phyloP scores from a whole-genome alignment of 345 rosid species.

The Arabis alpina region DNA sequence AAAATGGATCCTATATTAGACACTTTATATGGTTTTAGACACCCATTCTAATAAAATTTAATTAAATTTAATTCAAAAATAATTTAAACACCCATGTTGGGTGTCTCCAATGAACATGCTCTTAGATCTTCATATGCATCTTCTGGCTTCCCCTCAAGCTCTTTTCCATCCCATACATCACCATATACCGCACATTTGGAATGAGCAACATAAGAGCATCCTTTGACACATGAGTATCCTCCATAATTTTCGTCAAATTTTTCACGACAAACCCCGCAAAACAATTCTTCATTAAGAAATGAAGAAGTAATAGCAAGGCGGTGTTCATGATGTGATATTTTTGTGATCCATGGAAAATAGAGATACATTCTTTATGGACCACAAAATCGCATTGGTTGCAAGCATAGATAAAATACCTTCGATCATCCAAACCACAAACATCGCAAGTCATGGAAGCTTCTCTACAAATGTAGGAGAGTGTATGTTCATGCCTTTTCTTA shows the following conservation, averaged over 20 bases:
- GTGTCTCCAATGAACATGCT: no score
- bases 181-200: background rate
- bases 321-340: conserved; percentile 4
- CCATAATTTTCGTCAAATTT: background rate
- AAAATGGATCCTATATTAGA: no score
- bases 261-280: background rate
- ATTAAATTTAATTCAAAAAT: no score
- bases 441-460: conserved; percentile 10
- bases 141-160: background rate
- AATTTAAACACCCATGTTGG: no score
- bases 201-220: background rate
- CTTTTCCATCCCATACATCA: background rate
- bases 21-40: no score
- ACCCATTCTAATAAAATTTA: no score
- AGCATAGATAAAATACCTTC: background rate
- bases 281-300: background rate
- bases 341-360: background rate
- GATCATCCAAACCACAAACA: conserved; percentile 3
- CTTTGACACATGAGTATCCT: conserved; percentile 1
- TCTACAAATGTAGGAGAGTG: background rate
- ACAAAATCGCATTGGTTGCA: background rate
- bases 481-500: background rate
- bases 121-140: background rate
- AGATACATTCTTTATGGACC: background rate
- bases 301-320: background rate